These are phyloP conservation scores for Psilocybe cyanescens DNA, from an alignment of 768 basidiomycete species.

Conservation along the genomic window DNA sequence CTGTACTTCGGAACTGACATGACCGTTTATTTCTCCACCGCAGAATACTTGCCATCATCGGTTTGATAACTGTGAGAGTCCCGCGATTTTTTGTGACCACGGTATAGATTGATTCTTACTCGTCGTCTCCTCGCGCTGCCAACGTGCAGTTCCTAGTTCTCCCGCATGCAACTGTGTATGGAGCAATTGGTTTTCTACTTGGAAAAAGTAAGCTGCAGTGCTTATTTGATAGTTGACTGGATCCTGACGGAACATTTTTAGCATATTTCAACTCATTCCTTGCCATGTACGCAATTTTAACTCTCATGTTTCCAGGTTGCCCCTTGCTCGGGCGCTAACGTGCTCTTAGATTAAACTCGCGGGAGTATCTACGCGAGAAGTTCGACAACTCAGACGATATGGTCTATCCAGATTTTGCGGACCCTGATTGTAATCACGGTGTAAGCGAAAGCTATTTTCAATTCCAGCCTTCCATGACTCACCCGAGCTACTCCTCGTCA, in stretches of 20 bases:
- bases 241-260: background rate
- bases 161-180: conserved; percentile 15
- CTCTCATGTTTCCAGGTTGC: background rate
- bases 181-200: conserved; percentile 9
- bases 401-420: background rate
- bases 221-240: background rate
- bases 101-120: background rate
- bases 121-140: background rate
- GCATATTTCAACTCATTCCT: conserved; percentile 19
- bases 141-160: conserved; percentile 10
- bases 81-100: background rate
- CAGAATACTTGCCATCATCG: conserved; percentile 4
- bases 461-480: no score
- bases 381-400: background rate
- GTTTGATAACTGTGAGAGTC: conserved; percentile 10
- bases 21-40: background rate
- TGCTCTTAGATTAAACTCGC: conserved; percentile 11
- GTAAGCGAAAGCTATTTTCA: background rate
- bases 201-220: conserved; percentile 8
- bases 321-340: background rate
- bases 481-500: background rate
- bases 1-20: background rate
- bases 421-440: background rate
- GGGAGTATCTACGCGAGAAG: conserved; percentile 15
- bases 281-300: conserved; percentile 4